Percentiles rank a stretch among this genome's conserved stretches.
Evolutionary conservation across 2,329 filamentous ascomycete species (phyloP).

Genomic region (Scleromitrula shiraiana): DNA sequence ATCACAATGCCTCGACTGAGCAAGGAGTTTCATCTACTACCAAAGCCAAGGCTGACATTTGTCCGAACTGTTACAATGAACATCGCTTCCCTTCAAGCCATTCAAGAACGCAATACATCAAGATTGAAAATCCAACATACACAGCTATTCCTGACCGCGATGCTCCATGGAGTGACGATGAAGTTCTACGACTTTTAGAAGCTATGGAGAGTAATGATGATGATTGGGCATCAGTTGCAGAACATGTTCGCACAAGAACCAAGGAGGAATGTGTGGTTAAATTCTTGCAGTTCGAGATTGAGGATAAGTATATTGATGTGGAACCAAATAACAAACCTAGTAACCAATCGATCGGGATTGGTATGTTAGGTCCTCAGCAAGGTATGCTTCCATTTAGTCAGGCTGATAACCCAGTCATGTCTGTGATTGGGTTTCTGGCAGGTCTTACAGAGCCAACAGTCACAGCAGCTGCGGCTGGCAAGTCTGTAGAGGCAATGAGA

Average conservation of each 20-base stretch:
- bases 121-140: conserved; percentile 83
- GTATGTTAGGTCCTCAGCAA: conserved; percentile 62
- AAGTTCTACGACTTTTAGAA: conserved; percentile 82
- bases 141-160: conserved; percentile 72
- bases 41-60: conserved; percentile 74
- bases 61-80: conserved; percentile 83
- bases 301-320: conserved; percentile 90
- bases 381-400: conserved; percentile 86
- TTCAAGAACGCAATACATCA: conserved; percentile 72
- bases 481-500: conserved; percentile 79
- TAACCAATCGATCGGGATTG: conserved; percentile 44
- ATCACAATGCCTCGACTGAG: conserved; percentile 49
- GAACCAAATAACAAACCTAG: conserved; percentile 49
- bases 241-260: conserved; percentile 84
- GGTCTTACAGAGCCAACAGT: conserved; percentile 84
- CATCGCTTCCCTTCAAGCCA: conserved; percentile 75
- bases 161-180: conserved; percentile 83
- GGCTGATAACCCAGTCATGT: conserved; percentile 93
- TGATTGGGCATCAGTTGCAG: conserved; percentile 88
- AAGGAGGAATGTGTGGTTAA: conserved; percentile 95
- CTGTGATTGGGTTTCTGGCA: conserved; percentile 88
- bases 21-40: conserved; percentile 30
- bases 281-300: conserved; percentile 92
- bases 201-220: conserved; percentile 90
- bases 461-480: conserved; percentile 82